Conservation (phyloP, 305 asterid genomes). For the Rubia balearica region DNA sequence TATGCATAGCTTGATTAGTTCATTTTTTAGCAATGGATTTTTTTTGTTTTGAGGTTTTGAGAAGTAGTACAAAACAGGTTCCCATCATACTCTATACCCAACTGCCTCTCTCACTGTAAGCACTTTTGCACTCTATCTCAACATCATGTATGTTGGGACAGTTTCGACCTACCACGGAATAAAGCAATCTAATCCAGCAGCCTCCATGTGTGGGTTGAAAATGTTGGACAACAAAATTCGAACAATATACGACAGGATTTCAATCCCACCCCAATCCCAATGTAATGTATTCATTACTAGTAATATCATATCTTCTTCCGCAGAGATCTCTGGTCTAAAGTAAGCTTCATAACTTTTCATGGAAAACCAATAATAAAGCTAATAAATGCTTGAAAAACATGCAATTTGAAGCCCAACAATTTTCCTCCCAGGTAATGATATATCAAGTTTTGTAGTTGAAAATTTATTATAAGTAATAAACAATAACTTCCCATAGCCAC, state of each 20-base stretch:
- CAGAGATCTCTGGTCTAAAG: constrained; percentile 1
- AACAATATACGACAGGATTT: background rate
- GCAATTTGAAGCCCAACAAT: background rate
- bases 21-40: no score
- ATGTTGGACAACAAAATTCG: background rate
- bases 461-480: background rate
- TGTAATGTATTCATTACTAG: background rate
- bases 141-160: background rate
- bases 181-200: background rate
- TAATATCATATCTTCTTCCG: background rate
- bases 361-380: background rate
- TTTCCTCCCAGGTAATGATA: background rate
- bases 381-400: background rate
- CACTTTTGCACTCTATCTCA: background rate
- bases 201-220: background rate
- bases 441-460: background rate
- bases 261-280: background rate
- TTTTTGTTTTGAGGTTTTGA: no score
- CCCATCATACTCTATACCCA: background rate
- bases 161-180: background rate
- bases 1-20: background rate
- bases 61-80: no score
- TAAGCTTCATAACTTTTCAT: background rate
- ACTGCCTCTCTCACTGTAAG: background rate
- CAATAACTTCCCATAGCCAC: background rate